Percentiles rank a stretch among this genome's conserved stretches.
Conservation (phyloP, 2,329 filamentous ascomycete species). For the Dactylonectria estremocensis region DNA sequence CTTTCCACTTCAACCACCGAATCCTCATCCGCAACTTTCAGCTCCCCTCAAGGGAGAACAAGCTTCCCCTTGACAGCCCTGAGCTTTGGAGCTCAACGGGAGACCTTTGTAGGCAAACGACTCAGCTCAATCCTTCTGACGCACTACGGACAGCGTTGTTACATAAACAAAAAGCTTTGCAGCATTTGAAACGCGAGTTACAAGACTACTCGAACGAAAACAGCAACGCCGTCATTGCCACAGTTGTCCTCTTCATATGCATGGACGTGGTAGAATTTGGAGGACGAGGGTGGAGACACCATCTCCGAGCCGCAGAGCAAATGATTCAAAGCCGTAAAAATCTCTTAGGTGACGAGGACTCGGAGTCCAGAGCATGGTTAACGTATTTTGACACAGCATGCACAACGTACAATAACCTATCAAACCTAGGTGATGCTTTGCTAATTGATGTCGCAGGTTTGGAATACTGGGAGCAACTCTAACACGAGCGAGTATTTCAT, state of each 20-base stretch:
- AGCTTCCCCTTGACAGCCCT: not conserved
- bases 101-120: conserved; percentile 15
- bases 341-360: not conserved
- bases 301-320: conserved; percentile 24
- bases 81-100: not conserved
- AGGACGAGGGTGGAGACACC: conserved; percentile 24
- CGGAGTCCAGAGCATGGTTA: conserved; percentile 11
- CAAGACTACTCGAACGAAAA: not conserved
- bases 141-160: conserved; percentile 18
- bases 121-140: not conserved
- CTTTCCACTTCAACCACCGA: conserved; percentile 29
- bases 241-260: conserved; percentile 27
- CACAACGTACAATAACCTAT: conserved; percentile 17
- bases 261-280: conserved; percentile 32
- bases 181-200: conserved; percentile 16
- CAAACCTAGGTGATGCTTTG: not conserved
- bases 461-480: conserved; percentile 30
- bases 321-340: conserved; percentile 20
- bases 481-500: not conserved
- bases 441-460: conserved; percentile 11
- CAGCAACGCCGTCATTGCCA: conserved; percentile 24
- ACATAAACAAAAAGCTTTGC: conserved; percentile 27
- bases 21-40: conserved; percentile 13
- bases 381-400: conserved; percentile 32
- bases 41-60: not conserved